Conservation (phyloP, 441 rosid species). For the Arabidopsis lyrata region DNA sequence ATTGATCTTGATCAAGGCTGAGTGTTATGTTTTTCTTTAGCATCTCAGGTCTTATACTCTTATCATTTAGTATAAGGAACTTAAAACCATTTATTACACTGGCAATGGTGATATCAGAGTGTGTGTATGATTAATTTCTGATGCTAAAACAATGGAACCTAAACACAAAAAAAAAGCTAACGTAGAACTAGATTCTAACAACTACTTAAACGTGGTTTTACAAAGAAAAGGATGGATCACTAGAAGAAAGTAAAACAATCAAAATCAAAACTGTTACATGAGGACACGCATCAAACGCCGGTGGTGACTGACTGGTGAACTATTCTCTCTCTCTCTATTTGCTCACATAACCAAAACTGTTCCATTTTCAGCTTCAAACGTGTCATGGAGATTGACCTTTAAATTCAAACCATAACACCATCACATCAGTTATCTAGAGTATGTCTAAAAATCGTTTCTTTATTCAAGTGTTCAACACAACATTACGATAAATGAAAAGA, state of each 20-base stretch:
- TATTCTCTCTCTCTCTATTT: constrained; percentile 18
- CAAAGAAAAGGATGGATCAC: background rate
- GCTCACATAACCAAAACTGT: constrained; percentile 29
- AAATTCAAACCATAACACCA: constrained; percentile 15
- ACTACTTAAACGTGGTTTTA: background rate
- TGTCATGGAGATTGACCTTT: constrained; percentile 30
- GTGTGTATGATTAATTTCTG: background rate
- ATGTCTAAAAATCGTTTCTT: constrained; percentile 21
- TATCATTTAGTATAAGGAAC: background rate
- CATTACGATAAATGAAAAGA: constrained; percentile 14
- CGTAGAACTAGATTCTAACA: background rate
- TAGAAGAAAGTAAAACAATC: constrained; percentile 11
- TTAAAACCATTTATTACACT: background rate
- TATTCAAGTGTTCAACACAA: constrained; percentile 49
- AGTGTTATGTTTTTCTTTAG: background rate
- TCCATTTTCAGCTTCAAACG: constrained; percentile 5
- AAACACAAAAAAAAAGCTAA: background rate
- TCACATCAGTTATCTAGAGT: constrained; percentile 33
- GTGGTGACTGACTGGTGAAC: constrained; percentile 24
- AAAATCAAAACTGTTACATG: constrained; percentile 13
- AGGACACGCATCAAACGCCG: constrained; percentile 15
- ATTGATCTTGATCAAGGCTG: background rate
- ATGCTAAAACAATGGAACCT: background rate
- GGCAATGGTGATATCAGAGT: background rate
- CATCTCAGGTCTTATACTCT: background rate